phyloP scores from a whole-genome alignment of 129 eudicot species.

The Pseudognaphalium luteoalbum region DNA sequence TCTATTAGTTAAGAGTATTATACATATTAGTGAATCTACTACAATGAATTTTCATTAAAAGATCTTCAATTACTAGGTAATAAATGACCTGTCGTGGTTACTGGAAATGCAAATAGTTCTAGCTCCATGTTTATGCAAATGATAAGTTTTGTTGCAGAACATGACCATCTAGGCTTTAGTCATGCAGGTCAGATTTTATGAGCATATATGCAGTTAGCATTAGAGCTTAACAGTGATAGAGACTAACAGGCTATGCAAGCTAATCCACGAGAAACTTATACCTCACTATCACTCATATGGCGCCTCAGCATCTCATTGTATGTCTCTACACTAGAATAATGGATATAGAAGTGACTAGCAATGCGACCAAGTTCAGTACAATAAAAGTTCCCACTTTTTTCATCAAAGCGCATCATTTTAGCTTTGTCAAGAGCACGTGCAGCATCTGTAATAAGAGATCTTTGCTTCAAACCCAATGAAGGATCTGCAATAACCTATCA shows the following conservation, averaged over 20 bases:
- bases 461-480: slow-evolving; percentile 86
- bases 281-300: slow-evolving; percentile 98
- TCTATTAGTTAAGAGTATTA: not conserved
- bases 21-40: not conserved
- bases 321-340: slow-evolving; percentile 97
- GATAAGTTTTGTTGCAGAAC: not conserved
- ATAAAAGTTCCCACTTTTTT: slow-evolving; percentile 96
- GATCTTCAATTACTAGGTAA: not conserved
- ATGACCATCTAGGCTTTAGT: slow-evolving; percentile 1
- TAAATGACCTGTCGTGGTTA: not conserved
- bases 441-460: slow-evolving; percentile 88
- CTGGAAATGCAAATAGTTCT: not conserved
- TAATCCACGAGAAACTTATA: slow-evolving; percentile 30
- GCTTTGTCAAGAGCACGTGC: slow-evolving; percentile 99
- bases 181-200: not conserved
- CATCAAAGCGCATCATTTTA: slow-evolving; percentile 99
- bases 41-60: not conserved
- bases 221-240: slow-evolving; percentile 11
- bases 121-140: not conserved
- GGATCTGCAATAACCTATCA: slow-evolving; percentile 93
- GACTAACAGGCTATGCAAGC: slow-evolving; percentile 5
- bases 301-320: slow-evolving; percentile 93
- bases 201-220: slow-evolving; percentile 11
- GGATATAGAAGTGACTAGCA: slow-evolving; percentile 98
- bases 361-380: slow-evolving; percentile 99